phyloP scores from a whole-genome alignment of 495 filamentous ascomycete species.

The Pyrenula massariospora region DNA sequence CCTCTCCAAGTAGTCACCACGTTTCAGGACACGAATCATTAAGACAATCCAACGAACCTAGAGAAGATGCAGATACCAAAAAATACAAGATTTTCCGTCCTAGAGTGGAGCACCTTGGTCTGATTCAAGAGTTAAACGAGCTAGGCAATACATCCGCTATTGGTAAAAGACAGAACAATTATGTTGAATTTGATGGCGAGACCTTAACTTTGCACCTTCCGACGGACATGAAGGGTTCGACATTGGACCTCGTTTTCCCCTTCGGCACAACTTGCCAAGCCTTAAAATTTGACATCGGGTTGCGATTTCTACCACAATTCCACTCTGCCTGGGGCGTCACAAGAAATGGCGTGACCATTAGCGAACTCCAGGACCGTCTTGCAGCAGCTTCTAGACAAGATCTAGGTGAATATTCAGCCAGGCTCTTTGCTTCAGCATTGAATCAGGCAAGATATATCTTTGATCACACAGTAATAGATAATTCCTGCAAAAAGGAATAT shows the following conservation, averaged over 20 bases:
- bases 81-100: no score
- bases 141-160: not conserved
- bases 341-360: not conserved
- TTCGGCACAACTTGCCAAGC: not conserved
- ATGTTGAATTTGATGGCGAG: not conserved
- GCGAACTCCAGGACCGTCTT: not conserved
- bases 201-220: not conserved
- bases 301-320: not conserved
- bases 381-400: not conserved
- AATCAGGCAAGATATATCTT: not conserved
- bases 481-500: not conserved
- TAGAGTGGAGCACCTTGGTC: not conserved
- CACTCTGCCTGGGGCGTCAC: not conserved
- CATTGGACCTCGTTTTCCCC: not conserved
- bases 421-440: not conserved
- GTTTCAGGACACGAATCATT: no score
- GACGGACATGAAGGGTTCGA: not conserved
- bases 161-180: not conserved
- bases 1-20: no score
- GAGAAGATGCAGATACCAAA: no score
- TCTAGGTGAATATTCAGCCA: not conserved
- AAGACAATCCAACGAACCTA: no score
- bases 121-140: not conserved
- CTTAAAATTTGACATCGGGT: not conserved
- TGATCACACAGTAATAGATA: not conserved